A percentile compares a stretch with the other conserved stretches of the same genome.
phyloP scores from a whole-genome alignment of 2,329 filamentous ascomycete genomes.

The Canariomyces notabilis region DNA sequence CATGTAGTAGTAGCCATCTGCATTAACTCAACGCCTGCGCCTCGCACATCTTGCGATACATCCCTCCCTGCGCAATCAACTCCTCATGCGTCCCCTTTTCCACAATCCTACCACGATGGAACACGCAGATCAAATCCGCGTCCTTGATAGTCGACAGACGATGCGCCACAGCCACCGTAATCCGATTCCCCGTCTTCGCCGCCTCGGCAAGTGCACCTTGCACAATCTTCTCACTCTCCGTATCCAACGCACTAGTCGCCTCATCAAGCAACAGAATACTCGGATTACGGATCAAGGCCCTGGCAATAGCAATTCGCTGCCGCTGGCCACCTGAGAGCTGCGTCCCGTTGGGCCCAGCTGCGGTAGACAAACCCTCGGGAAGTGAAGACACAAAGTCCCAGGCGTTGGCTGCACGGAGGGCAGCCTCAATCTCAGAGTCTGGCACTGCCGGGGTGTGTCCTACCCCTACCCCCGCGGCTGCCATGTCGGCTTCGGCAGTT shows the following conservation, averaged over 20 bases:
- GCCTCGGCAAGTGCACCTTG: slow-evolving; percentile 54
- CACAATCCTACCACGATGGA: slow-evolving; percentile 77
- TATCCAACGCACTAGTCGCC: slow-evolving; percentile 61
- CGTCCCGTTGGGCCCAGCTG: slow-evolving; percentile 61
- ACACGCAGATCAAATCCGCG: slow-evolving; percentile 85
- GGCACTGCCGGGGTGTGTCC: not conserved
- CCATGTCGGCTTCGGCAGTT: not conserved
- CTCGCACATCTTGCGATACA: slow-evolving; percentile 52
- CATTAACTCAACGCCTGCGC: slow-evolving; percentile 32
- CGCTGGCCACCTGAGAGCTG: slow-evolving; percentile 69
- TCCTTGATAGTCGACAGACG: slow-evolving; percentile 90
- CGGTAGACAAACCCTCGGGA: slow-evolving; percentile 56
- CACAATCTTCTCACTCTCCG: slow-evolving; percentile 60
- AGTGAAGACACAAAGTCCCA: slow-evolving; percentile 52
- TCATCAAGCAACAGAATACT: slow-evolving; percentile 67
- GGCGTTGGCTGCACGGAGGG: slow-evolving; percentile 51
- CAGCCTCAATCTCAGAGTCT: slow-evolving; percentile 40
- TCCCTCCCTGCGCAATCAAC: slow-evolving; percentile 40
- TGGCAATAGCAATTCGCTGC: slow-evolving; percentile 67
- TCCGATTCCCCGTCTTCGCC: slow-evolving; percentile 58
- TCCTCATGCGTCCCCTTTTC: slow-evolving; percentile 85
- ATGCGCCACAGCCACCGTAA: slow-evolving; percentile 93
- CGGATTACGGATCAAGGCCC: slow-evolving; percentile 63
- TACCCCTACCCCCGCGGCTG: not conserved
- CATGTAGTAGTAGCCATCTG: no score